A percentile compares a stretch with the other conserved stretches of the same genome.
Conservation (phyloP, 108 stramenopile genomes). For the Cyclotella choctawhatcheeana region DNA sequence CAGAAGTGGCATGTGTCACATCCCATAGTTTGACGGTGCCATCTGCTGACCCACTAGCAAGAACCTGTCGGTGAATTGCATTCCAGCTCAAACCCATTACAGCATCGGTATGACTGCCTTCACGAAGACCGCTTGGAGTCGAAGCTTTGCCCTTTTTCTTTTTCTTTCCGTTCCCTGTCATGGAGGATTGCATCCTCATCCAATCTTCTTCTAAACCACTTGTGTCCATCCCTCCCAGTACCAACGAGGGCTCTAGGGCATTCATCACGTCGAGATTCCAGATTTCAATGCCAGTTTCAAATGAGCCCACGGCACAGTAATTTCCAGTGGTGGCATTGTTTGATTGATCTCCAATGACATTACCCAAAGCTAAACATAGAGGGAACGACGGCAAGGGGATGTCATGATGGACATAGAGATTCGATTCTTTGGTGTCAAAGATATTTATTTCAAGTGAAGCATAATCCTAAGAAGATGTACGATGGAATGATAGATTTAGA, state of each 20-base stretch:
- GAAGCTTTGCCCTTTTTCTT: slow-evolving; percentile 63
- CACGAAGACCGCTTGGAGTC: slow-evolving; percentile 48
- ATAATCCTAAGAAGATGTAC: slow-evolving; percentile 67
- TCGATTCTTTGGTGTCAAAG: slow-evolving; percentile 85
- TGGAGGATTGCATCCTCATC: slow-evolving; percentile 61
- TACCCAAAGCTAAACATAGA: slow-evolving; percentile 88
- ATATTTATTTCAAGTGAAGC: slow-evolving; percentile 89
- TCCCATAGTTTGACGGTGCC: slow-evolving; percentile 97
- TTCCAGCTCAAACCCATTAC: slow-evolving; percentile 98
- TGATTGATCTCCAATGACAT: slow-evolving; percentile 46
- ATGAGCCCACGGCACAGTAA: slow-evolving; percentile 97
- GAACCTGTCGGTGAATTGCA: slow-evolving; percentile 89
- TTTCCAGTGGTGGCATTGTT: slow-evolving; percentile 71
- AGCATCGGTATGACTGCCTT: slow-evolving; percentile 95
- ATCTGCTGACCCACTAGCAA: slow-evolving; percentile 98
- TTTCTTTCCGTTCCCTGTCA: slow-evolving; percentile 41
- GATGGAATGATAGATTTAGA: neutral
- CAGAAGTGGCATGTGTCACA: slow-evolving; percentile 67
- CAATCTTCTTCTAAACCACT: slow-evolving; percentile 72
- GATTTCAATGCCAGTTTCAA: slow-evolving; percentile 97
- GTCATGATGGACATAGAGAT: slow-evolving; percentile 98
- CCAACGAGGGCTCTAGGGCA: slow-evolving; percentile 92
- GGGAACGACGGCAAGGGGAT: slow-evolving; percentile 97
- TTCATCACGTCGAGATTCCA: slow-evolving; percentile 99
- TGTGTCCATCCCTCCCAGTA: slow-evolving; percentile 93